Evolutionary conservation across 805 yeast genomes (phyloP).

Genomic region (Candida sithepensis): DNA sequence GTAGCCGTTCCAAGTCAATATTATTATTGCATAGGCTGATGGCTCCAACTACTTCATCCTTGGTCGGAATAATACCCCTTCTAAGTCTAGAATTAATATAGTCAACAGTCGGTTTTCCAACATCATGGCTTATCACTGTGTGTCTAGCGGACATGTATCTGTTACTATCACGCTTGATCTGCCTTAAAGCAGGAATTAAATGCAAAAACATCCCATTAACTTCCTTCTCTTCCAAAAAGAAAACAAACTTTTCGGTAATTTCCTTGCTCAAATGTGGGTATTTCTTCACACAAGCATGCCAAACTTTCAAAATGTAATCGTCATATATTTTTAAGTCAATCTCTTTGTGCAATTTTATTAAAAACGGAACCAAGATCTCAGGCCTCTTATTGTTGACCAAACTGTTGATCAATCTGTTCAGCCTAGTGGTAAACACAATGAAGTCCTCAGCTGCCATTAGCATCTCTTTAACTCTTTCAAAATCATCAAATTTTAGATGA

Average conservation of each 20-base stretch:
- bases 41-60: conserved; percentile 13
- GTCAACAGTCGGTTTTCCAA: conserved; percentile 10
- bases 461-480: conserved; percentile 7
- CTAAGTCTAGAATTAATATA: conserved; percentile 22
- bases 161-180: background rate
- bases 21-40: conserved; percentile 6
- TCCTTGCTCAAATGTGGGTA: conserved; percentile 19
- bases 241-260: background rate
- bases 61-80: conserved; percentile 24
- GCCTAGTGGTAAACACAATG: conserved; percentile 8
- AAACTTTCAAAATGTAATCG: conserved; percentile 16
- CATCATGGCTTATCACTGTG: conserved; percentile 1
- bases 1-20: conserved; percentile 15
- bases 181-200: background rate
- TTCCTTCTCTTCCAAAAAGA: background rate
- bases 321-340: conserved; percentile 14
- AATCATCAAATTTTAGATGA: conserved; percentile 17
- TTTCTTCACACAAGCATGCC: conserved; percentile 18
- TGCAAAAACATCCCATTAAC: conserved; percentile 1
- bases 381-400: conserved; percentile 17
- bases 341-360: conserved; percentile 28
- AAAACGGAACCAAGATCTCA: conserved; percentile 16
- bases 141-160: background rate
- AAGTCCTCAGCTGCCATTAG: conserved; percentile 4
- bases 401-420: conserved; percentile 14